Conservation (phyloP, 148 eudicot species). For the Spergularia marina region DNA sequence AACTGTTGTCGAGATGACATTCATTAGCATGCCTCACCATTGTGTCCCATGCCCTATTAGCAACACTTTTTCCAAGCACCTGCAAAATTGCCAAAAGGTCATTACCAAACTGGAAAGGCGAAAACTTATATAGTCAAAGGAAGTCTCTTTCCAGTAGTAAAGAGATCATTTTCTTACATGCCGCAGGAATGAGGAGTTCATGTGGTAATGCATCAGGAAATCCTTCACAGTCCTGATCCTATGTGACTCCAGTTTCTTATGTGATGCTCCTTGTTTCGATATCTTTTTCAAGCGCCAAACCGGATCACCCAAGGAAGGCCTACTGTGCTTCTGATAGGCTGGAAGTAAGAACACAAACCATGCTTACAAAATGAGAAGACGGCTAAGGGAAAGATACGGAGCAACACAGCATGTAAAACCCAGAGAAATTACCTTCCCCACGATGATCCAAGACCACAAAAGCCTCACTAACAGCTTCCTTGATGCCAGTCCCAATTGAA, state of each 20-base stretch:
- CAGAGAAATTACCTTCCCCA: conserved; percentile 65
- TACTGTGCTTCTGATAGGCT: conserved; percentile 82
- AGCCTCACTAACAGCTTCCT: conserved; percentile 71
- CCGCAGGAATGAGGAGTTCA: conserved; percentile 37
- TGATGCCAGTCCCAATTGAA: conserved; percentile 37
- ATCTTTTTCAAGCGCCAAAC: conserved; percentile 78
- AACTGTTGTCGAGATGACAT: conserved; percentile 48
- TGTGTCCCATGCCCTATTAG: conserved; percentile 67
- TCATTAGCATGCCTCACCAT: conserved; percentile 58
- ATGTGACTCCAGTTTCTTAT: conserved; percentile 35
- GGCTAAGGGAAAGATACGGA: not conserved
- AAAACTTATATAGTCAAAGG: not conserved
- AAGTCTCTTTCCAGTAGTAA: not conserved
- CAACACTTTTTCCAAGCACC: conserved; percentile 52
- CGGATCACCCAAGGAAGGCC: conserved; percentile 62
- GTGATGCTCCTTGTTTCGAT: conserved; percentile 61
- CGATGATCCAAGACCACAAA: conserved; percentile 84
- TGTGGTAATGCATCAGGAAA: conserved; percentile 42
- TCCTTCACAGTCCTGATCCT: conserved; percentile 59
- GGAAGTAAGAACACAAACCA: conserved; percentile 16
- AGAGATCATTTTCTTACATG: conserved; percentile 38
- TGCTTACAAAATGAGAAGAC: not conserved
- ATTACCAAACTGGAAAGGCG: not conserved
- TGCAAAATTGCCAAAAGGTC: conserved; percentile 18
- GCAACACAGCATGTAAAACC: too few species aligned